Evolutionary conservation across 1,284 basidiomycete species (phyloP), one percentile per base, ranked within the genome.

Genomic region (Stygiomarasmius scandens): DNA sequence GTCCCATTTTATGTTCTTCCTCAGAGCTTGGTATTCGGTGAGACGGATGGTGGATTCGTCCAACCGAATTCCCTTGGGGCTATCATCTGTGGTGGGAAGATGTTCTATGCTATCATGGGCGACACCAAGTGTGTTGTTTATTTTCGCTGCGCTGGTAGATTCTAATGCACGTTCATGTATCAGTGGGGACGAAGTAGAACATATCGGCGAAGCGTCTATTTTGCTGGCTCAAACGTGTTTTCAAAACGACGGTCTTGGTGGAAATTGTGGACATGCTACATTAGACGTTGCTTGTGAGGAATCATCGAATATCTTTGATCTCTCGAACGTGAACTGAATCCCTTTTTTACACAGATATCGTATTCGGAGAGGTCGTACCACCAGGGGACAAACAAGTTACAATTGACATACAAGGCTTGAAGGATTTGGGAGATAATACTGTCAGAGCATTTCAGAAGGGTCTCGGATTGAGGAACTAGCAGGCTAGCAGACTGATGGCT

Each of bases 71-170:
- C 63, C 3, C 54, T 68, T 10, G 67, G 63, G n/a, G 64, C 64
- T 3, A 62, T 68, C 32, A 64, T 67, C 14, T 68, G 66, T 45
- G 54, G 54, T 43, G 61, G 53, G 14, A 63, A 67, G 52, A 67
- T 68, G 63, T 63, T 65, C 22, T 68, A 68, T 47, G 65, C 59
- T 10, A 68, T 68, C 27, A 63, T 64, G 22, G 67, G 64, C 2
- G 67, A 68, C 44, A 58, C 60, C 22, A 59, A 68, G 66, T 67
- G 25, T 36, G 61, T 46, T 49, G 11, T 12, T 9, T 20, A 11
- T 16, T 2, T 24, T 6, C n/a, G 19, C n/a, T 10, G n/a, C 20
- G 36, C 27, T 44, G 11, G 22, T n/a, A 36, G 43, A 49, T 36
- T 6, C 22, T 48, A n/a, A 22, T 27, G 2, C 12, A 0, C 44